Evolutionary conservation across 768 basidiomycete genomes (phyloP).

Genomic region (Boletus subparvulus): DNA sequence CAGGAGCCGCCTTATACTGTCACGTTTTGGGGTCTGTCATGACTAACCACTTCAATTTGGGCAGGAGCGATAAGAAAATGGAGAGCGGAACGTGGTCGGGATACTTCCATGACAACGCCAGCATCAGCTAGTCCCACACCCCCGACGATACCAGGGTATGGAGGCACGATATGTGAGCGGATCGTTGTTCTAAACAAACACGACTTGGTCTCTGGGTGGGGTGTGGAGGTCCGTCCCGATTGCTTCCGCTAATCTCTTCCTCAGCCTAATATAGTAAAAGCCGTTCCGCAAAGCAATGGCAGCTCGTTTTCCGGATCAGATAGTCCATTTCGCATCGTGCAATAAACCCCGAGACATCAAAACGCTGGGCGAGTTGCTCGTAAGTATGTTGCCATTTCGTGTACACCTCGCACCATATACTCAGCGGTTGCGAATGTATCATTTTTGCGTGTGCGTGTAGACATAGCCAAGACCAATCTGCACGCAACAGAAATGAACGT

Average conservation of each 20-base stretch:
- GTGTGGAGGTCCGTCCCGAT: conserved; percentile 62
- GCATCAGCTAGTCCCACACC: conserved; percentile 27
- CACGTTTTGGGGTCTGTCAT: conserved; percentile 12
- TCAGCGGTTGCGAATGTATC: background rate
- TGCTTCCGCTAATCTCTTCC: conserved; percentile 2
- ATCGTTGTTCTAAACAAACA: conserved; percentile 92
- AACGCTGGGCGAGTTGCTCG: conserved; percentile 61
- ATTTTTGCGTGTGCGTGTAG: conserved; percentile 35
- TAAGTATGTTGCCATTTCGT: conserved; percentile 55
- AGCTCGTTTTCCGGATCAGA: conserved; percentile 67
- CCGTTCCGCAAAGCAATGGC: conserved; percentile 75
- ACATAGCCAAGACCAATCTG: conserved; percentile 65
- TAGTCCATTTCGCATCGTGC: conserved; percentile 69
- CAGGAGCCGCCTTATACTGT: conserved; percentile 2
- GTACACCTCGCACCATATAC: background rate
- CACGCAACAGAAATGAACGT: conserved; percentile 81
- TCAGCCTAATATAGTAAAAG: conserved; percentile 37
- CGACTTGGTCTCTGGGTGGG: conserved; percentile 87
- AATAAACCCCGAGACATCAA: conserved; percentile 66
- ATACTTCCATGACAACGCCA: conserved; percentile 41
- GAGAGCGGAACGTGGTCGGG: conserved; percentile 66
- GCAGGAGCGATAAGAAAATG: conserved; percentile 66
- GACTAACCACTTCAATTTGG: conserved; percentile 19
- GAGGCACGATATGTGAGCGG: conserved; percentile 61
- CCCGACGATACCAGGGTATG: conserved; percentile 20